Evolutionary conservation across 306 rosid species (phyloP).

Genomic region (Corylus avellana): DNA sequence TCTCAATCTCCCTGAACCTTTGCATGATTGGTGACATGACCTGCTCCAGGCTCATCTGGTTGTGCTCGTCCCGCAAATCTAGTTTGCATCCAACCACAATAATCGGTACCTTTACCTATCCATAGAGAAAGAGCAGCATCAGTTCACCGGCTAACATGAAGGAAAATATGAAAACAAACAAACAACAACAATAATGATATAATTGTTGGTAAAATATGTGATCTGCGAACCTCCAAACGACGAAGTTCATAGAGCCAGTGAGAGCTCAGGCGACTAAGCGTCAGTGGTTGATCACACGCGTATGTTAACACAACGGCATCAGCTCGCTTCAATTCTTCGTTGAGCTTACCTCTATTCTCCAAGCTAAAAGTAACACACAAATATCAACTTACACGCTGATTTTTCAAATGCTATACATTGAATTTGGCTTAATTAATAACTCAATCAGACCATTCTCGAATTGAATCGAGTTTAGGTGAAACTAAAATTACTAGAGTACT

Average conservation of each 20-base stretch:
- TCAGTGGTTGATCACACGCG: conserved; percentile 67
- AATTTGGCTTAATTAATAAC: not conserved
- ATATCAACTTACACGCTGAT: not conserved
- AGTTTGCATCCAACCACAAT: conserved; percentile 58
- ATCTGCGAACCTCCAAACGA: conserved; percentile 52
- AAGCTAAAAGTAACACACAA: conserved; percentile 40
- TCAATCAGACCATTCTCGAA: not conserved
- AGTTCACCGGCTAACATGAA: not conserved
- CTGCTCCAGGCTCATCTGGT: conserved; percentile 40
- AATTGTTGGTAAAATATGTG: not conserved
- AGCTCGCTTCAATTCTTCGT: conserved; percentile 77
- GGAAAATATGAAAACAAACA: not conserved
- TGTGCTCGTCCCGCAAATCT: conserved; percentile 45
- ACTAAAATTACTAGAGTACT: not conserved
- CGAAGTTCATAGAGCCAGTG: conserved; percentile 77
- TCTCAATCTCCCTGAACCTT: conserved; percentile 47
- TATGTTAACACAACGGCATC: conserved; percentile 80
- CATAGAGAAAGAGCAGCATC: not conserved
- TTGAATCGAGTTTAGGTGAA: not conserved
- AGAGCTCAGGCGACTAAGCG: conserved; percentile 56
- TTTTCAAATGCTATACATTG: not conserved
- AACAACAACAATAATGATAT: not conserved
- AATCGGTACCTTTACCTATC: conserved; percentile 46
- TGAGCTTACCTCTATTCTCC: conserved; percentile 64
- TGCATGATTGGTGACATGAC: conserved; percentile 54